Evolutionary conservation across 2,329 filamentous ascomycete species (phyloP), one percentile per base, ranked within the genome.

Genomic region (Fusarium mexicanum): DNA sequence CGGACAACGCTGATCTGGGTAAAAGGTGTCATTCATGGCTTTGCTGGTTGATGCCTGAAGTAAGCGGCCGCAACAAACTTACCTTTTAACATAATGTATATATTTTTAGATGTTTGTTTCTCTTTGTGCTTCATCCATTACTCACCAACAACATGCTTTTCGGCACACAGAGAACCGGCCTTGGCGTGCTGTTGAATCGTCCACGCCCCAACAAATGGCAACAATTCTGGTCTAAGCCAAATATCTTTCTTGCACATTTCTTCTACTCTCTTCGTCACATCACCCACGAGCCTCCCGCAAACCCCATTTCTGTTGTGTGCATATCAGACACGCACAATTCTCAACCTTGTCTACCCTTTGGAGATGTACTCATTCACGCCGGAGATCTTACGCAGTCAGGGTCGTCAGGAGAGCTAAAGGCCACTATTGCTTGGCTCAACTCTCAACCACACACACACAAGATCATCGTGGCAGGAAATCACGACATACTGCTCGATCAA

Each of bases 381-480:
- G 86, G 86, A 26, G 85, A 88, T 67, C 79, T 88, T n/a, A 86
- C 84, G 2, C 78, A 85, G 58, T 79, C 80, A n/a, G 86, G 85
- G n/a, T 82, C 84, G 1, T 78, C 82, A 26, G 72, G 78, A 9
- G 85, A 87, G 68, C 71, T 87, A 2, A 76, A 84, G 53, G 78
- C 79, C 6, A 73, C 81, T 17, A 68, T 87, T 16, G 61, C 74
- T n/a, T 88, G 86, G 86, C 75, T 87, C 16, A 73, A 75, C 14
- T 53, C 74, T 1, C 83, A 84, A 61, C 79, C 83, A 2, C 85
- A 86, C 64, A 50, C 64, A 11, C 73, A 84, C 76, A 87, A 87
- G 72, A 78, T 87, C 47, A 80, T 86, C 9, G 77, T 87, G 11
- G 85, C 82, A 22, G 86, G 86, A 8, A 88, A 87, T 60, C 86